Evolutionary conservation across 768 basidiomycete species (phyloP).

Genomic region (Boletus subcaerulescens): DNA sequence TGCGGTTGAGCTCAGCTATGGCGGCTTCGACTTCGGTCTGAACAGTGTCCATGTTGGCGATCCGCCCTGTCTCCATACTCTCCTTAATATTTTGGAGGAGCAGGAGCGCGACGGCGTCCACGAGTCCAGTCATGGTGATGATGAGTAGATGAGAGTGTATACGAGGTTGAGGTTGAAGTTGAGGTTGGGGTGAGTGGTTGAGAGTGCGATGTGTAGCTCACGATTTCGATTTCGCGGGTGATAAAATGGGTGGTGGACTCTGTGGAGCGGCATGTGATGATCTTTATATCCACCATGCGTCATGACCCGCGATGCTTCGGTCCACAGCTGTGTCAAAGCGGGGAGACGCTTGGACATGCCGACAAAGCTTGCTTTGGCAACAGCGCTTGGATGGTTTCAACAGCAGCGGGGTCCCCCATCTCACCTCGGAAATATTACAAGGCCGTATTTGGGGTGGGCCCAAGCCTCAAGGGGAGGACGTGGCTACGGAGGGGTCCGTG

Average conservation of each 20-base stretch:
- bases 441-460: conserved; percentile 1
- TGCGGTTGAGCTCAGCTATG: conserved; percentile 5
- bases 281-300: conserved; percentile 10
- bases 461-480: background rate
- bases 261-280: background rate
- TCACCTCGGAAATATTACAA: conserved; percentile 12
- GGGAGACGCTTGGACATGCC: conserved; percentile 12
- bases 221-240: background rate
- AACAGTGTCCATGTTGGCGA: conserved; percentile 1
- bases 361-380: conserved; percentile 10
- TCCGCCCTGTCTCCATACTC: conserved; percentile 9
- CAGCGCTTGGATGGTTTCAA: conserved; percentile 10
- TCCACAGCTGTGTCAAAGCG: conserved; percentile 15
- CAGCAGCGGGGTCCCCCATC: background rate
- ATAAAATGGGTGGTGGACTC: background rate
- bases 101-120: conserved; percentile 1
- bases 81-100: conserved; percentile 12
- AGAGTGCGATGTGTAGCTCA: background rate
- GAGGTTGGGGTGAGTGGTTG: background rate
- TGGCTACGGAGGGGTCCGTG: background rate
- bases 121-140: conserved; percentile 6
- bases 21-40: conserved; percentile 11
- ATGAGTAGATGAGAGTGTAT: conserved; percentile 1
- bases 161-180: background rate
- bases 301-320: background rate